phyloP scores from a whole-genome alignment of 495 filamentous ascomycete genomes.

The Thozetella sp. region DNA sequence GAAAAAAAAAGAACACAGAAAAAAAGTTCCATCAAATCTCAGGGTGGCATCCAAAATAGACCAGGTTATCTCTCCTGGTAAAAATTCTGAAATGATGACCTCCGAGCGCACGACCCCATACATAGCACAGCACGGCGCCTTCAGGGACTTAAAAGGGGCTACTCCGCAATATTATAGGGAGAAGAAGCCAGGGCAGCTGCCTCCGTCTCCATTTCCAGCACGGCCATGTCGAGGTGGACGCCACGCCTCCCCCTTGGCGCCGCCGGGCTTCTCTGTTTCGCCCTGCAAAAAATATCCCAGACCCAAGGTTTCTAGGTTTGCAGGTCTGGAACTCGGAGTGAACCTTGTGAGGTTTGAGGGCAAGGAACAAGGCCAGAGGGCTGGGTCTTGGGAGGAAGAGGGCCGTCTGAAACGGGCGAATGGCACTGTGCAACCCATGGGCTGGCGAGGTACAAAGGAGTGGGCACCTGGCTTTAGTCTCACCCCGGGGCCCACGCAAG shows the following conservation, averaged over 20 bases:
- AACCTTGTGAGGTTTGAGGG: not conserved
- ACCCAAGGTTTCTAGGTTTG: too few species aligned
- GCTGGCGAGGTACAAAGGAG: too few species aligned
- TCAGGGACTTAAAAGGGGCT: not conserved
- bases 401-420: not conserved
- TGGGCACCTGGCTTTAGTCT: too few species aligned
- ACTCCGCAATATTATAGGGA: not conserved
- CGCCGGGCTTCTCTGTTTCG: too few species aligned
- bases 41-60: not conserved
- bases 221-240: too few species aligned
- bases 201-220: not conserved
- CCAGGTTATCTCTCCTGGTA: not conserved
- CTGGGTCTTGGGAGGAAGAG: not conserved
- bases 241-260: too few species aligned
- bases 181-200: too few species aligned
- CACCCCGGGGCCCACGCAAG: too few species aligned
- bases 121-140: not conserved
- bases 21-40: not conserved
- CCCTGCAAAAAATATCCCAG: too few species aligned
- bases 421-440: not conserved
- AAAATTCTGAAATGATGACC: not conserved
- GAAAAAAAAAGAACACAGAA: not conserved
- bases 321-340: not conserved
- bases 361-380: not conserved
- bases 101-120: not conserved